Evolutionary conservation across 768 basidiomycete species (phyloP).

Genomic region (Krasilnikovozyma curviuscula): DNA sequence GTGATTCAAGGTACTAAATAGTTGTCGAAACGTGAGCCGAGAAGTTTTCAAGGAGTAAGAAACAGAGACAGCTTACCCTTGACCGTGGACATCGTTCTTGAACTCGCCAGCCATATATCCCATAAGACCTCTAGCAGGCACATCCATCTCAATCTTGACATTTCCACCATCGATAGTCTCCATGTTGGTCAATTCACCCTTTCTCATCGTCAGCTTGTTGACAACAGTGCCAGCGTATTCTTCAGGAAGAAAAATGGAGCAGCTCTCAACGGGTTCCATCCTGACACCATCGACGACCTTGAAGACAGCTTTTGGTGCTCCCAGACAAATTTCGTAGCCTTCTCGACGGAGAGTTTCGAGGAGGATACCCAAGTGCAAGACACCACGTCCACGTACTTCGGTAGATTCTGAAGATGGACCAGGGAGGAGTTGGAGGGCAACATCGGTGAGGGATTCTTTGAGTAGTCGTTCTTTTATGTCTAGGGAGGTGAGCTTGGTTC

Average conservation of each 20-base stretch:
- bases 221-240: conserved; percentile 10
- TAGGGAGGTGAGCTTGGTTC: conserved; percentile 7
- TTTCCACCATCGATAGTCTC: conserved; percentile 9
- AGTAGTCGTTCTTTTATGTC: conserved; percentile 11
- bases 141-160: conserved; percentile 13
- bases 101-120: conserved; percentile 12
- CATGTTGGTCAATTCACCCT: not conserved
- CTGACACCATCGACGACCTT: conserved; percentile 12
- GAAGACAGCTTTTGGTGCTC: conserved; percentile 4
- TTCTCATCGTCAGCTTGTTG: conserved; percentile 12
- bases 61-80: conserved; percentile 3
- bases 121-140: conserved; percentile 10
- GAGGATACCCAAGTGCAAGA: conserved; percentile 11
- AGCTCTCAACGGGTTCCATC: conserved; percentile 5
- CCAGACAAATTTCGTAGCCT: conserved; percentile 10
- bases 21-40: no score
- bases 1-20: conserved; percentile 10
- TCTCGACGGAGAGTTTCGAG: conserved; percentile 12
- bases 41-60: not conserved
- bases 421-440: conserved; percentile 9
- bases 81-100: conserved; percentile 13
- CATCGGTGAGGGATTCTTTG: conserved; percentile 12
- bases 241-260: not conserved
- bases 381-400: conserved; percentile 12
- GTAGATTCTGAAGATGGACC: conserved; percentile 1